Evolutionary conservation across 495 filamentous ascomycete species (phyloP).

Genomic region (Jackrogersella minutella): DNA sequence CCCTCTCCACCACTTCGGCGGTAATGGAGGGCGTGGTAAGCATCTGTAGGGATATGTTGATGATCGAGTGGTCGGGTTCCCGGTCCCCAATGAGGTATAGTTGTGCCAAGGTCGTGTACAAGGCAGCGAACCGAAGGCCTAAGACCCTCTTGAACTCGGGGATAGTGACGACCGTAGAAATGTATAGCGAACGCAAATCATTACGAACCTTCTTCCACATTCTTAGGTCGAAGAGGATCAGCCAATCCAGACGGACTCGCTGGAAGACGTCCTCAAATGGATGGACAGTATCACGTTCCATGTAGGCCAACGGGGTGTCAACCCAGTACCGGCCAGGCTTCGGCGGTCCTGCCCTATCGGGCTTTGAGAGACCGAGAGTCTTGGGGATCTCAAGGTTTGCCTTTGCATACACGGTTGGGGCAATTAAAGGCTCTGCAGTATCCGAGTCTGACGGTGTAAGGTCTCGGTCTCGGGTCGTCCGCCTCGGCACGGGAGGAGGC

Average conservation of each 20-base stretch:
- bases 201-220: slow-evolving; percentile 96
- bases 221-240: slow-evolving; percentile 94
- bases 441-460: slow-evolving; percentile 68
- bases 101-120: slow-evolving; percentile 93
- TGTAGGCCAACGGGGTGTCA: slow-evolving; percentile 73
- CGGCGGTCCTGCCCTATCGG: slow-evolving; percentile 43
- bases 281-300: slow-evolving; percentile 64
- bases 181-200: slow-evolving; percentile 91
- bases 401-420: slow-evolving; percentile 61
- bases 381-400: slow-evolving; percentile 65
- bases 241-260: slow-evolving; percentile 90
- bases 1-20: slow-evolving; percentile 88
- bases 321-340: slow-evolving; percentile 84
- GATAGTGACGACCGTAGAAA: slow-evolving; percentile 93
- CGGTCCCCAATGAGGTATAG: slow-evolving; percentile 95
- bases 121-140: slow-evolving; percentile 86
- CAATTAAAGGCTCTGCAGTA: slow-evolving; percentile 64
- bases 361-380: slow-evolving; percentile 55
- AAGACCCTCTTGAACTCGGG: slow-evolving; percentile 97
- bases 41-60: slow-evolving; percentile 96
- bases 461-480: slow-evolving; percentile 57
- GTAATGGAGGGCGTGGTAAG: slow-evolving; percentile 96
- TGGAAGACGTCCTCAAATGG: slow-evolving; percentile 84
- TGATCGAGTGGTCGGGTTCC: slow-evolving; percentile 97
- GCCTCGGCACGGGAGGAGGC: slow-evolving; percentile 55